phyloP scores from a whole-genome alignment of 176 grass and related monocot genomes.

The Pharus latifolius region DNA sequence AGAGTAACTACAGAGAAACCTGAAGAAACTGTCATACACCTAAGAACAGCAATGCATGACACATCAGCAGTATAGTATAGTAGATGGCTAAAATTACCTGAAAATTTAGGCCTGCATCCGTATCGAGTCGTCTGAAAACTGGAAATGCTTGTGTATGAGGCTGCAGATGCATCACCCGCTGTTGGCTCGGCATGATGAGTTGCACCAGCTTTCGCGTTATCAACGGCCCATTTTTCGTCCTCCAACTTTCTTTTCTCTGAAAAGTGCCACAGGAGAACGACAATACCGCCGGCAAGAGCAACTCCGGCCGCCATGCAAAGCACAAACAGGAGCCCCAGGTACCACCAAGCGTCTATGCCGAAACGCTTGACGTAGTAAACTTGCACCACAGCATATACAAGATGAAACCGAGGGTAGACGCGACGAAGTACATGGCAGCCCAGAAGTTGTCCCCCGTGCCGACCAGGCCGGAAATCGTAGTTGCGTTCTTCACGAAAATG shows the following conservation, averaged over 20 bases:
- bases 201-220: neutral
- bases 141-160: constrained; percentile 14
- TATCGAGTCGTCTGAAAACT: constrained; percentile 54
- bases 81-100: no score
- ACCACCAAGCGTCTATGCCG: constrained; percentile 72
- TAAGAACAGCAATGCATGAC: no score
- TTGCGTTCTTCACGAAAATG: constrained; percentile 57
- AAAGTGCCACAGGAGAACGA: constrained; percentile 69
- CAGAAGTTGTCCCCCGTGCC: constrained; percentile 85
- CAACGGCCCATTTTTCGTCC: constrained; percentile 24
- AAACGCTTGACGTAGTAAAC: constrained; percentile 62
- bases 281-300: constrained; percentile 47
- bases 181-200: neutral
- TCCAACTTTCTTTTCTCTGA: constrained; percentile 41
- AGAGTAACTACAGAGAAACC: no score
- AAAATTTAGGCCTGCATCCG: constrained; percentile 72
- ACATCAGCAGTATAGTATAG: no score
- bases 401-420: constrained; percentile 68
- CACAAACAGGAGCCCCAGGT: constrained; percentile 59
- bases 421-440: constrained; percentile 56
- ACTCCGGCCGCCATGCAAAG: constrained; percentile 65
- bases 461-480: constrained; percentile 66
- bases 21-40: no score
- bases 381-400: constrained; percentile 44
- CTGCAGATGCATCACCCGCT: constrained; percentile 2